Evolutionary conservation across 2,329 filamentous ascomycete species (phyloP).

Genomic region (Myrmaecium sp.): DNA sequence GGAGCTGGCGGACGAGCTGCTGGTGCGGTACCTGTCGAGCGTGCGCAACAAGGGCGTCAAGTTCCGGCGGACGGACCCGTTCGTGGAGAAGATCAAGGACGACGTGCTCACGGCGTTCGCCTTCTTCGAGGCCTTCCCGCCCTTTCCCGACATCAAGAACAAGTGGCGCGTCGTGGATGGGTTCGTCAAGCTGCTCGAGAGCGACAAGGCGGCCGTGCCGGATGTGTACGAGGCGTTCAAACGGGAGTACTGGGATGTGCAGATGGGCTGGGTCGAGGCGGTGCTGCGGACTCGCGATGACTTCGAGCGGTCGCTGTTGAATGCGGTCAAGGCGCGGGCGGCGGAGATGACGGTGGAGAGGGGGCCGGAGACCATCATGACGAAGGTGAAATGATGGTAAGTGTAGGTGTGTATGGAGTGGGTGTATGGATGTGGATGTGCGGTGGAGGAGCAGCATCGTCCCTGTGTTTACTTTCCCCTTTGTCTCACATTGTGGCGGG

Average conservation of each 20-base stretch:
- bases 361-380: slow-evolving; percentile 85
- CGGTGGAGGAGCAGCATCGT: too few relatives aligned
- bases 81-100: slow-evolving; percentile 83
- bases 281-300: slow-evolving; percentile 78
- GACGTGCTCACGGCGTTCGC: slow-evolving; percentile 82
- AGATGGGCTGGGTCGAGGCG: slow-evolving; percentile 89
- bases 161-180: slow-evolving; percentile 85
- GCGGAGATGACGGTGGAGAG: slow-evolving; percentile 68
- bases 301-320: slow-evolving; percentile 82
- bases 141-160: slow-evolving; percentile 61
- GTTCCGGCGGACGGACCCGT: slow-evolving; percentile 73
- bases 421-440: background rate
- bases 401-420: background rate
- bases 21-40: slow-evolving; percentile 65
- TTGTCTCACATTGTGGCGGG: too few relatives aligned
- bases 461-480: too few relatives aligned
- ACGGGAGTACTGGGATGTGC: slow-evolving; percentile 76
- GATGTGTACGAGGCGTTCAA: slow-evolving; percentile 76
- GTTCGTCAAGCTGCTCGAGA: slow-evolving; percentile 61
- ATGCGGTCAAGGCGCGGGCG: slow-evolving; percentile 73
- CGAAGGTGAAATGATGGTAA: slow-evolving; percentile 56
- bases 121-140: slow-evolving; percentile 60
- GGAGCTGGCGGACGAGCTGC: slow-evolving; percentile 80
- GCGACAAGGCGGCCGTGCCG: slow-evolving; percentile 56
- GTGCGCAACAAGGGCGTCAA: slow-evolving; percentile 84